Evolutionary conservation across 139 green algal species (phyloP).

Genomic region (Gonium pectorale): DNA sequence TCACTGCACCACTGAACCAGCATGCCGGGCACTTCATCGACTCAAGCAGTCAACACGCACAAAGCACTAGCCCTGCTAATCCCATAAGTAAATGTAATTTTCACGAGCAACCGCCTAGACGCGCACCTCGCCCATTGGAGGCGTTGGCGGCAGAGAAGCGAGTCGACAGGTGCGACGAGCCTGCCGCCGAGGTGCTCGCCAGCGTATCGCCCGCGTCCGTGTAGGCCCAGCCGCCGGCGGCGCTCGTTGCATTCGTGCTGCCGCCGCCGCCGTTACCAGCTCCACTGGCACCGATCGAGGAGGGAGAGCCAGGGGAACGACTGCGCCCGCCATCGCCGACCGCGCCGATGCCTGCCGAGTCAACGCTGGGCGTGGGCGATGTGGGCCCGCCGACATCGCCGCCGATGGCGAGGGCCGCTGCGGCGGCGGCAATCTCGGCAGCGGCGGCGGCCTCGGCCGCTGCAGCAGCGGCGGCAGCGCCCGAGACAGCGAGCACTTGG

Average conservation of each 20-base stretch:
- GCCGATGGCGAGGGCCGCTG: background rate
- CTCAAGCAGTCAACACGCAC: no score
- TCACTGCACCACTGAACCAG: no score
- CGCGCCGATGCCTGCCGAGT: no score
- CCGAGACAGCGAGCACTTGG: background rate
- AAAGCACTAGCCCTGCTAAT: no score
- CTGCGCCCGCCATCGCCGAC: background rate
- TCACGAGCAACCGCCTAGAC: no score
- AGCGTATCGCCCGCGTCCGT: conserved; percentile 3
- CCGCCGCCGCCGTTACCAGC: background rate
- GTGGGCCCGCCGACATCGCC: no score
- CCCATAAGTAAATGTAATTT: no score
- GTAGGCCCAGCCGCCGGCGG: background rate
- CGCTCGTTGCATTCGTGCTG: conserved; percentile 12
- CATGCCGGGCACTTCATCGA: no score
- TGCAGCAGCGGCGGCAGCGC: background rate
- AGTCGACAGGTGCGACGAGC: background rate
- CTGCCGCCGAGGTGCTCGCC: background rate
- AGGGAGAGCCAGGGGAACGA: conserved; percentile 7
- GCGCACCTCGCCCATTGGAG: no score
- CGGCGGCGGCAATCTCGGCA: background rate
- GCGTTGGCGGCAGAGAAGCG: background rate
- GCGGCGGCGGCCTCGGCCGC: conserved; percentile 2
- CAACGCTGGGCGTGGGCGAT: background rate
- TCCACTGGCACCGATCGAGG: background rate